These are phyloP conservation scores for Leucocoprinus leucothites DNA, from an alignment of 768 basidiomycete genomes.

Conservation along the genomic window DNA sequence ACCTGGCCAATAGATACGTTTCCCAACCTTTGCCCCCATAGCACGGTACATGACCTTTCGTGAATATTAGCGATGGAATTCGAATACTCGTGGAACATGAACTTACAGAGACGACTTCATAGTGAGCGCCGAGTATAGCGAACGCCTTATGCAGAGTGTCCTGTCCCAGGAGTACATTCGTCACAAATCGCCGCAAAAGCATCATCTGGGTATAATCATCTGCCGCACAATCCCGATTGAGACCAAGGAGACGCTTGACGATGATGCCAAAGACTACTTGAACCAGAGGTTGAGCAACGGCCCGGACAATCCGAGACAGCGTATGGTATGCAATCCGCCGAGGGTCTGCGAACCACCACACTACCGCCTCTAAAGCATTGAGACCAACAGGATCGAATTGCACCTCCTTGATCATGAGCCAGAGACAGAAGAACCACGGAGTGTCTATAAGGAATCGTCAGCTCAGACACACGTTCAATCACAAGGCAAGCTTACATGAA, in stretches of 20 bases:
- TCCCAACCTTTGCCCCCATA: slow-evolving; percentile 51
- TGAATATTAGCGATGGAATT: not conserved
- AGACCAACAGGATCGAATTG: slow-evolving; percentile 20
- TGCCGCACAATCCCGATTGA: slow-evolving; percentile 28
- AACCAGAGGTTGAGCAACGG: slow-evolving; percentile 32
- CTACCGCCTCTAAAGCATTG: slow-evolving; percentile 36
- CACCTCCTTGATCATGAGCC: slow-evolving; percentile 35
- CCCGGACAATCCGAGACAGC: slow-evolving; percentile 35
- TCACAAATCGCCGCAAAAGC: slow-evolving; percentile 36
- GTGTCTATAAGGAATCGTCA: slow-evolving; percentile 26
- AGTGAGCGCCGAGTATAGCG: slow-evolving; percentile 43
- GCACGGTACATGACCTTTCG: slow-evolving; percentile 34
- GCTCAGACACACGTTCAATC: not conserved
- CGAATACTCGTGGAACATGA: too few species aligned
- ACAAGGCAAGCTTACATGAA: slow-evolving; percentile 24
- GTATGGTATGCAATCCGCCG: slow-evolving; percentile 36
- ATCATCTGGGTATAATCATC: slow-evolving; percentile 27
- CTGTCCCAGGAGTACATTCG: slow-evolving; percentile 33
- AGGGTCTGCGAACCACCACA: slow-evolving; percentile 41
- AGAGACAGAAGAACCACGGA: slow-evolving; percentile 40
- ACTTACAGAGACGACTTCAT: slow-evolving; percentile 41
- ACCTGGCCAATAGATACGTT: slow-evolving; percentile 46
- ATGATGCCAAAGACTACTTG: slow-evolving; percentile 36
- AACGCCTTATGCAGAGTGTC: slow-evolving; percentile 32
- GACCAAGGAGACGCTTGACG: slow-evolving; percentile 38